Percentiles rank a stretch among this genome's conserved stretches.
Conservation (phyloP, 495 filamentous ascomycete species). For the Penicillium taxi region DNA sequence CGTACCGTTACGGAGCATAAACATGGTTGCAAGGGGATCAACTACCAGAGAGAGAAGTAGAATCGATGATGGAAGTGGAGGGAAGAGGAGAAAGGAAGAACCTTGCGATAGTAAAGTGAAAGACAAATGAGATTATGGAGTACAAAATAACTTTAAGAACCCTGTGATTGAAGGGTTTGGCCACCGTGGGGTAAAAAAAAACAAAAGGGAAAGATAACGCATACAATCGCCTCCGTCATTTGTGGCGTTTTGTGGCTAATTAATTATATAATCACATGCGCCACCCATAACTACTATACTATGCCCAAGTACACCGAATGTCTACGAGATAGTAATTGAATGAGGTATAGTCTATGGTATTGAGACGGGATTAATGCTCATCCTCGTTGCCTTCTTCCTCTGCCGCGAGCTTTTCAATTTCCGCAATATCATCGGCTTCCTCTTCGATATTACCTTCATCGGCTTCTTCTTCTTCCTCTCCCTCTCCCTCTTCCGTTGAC, state of each 20-base stretch:
- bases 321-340: no score
- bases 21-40: constrained; percentile 49
- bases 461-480: constrained; percentile 16
- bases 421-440: constrained; percentile 16
- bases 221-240: no score
- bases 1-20: constrained; percentile 65
- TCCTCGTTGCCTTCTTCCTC: constrained; percentile 6
- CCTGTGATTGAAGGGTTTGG: background rate
- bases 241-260: no score
- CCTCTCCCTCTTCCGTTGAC: constrained; percentile 14
- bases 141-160: no score
- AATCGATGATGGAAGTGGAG: no score
- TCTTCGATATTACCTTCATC: constrained; percentile 25
- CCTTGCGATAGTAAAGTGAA: constrained; percentile 4
- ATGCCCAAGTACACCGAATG: no score
- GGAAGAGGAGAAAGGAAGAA: constrained; percentile 1
- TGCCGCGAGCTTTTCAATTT: constrained; percentile 3
- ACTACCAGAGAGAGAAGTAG: constrained; percentile 18
- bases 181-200: constrained; percentile 4
- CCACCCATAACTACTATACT: no score
- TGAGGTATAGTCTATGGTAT: no score
- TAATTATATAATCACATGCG: no score
- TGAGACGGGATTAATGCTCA: no score
- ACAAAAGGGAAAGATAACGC: constrained; percentile 9
- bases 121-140: constrained; percentile 2